Percentiles rank a stretch among this genome's conserved stretches.
Evolutionary conservation across 176 grass and related monocot genomes (phyloP).

Genomic region (Juncus inflexus): DNA sequence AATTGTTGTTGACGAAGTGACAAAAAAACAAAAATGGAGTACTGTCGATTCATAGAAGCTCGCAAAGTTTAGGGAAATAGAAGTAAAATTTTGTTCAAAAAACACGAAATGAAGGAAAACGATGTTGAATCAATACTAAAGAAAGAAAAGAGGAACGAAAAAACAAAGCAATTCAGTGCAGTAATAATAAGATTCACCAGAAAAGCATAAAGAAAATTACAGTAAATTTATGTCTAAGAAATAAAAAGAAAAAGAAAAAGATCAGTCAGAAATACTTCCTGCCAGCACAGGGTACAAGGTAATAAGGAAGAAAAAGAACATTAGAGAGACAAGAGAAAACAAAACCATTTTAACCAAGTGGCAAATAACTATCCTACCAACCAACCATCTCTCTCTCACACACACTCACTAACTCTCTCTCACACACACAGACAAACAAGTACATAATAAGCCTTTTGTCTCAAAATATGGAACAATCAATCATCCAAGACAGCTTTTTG

Average conservation of each 20-base stretch:
- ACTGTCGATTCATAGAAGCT: background rate
- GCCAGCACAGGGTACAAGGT: background rate
- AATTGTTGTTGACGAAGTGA: too few relatives aligned
- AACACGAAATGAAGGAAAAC: background rate
- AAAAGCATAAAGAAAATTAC: background rate
- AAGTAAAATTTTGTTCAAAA: too few relatives aligned
- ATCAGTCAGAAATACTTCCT: background rate
- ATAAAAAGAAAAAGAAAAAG: background rate
- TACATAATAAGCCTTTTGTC: background rate
- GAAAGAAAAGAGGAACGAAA: background rate
- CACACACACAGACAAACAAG: conserved; percentile 2
- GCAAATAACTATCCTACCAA: background rate
- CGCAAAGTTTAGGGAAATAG: too few relatives aligned
- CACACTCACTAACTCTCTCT: background rate
- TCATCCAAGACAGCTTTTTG: background rate
- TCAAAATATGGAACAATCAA: conserved; percentile 15
- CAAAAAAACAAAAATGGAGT: background rate
- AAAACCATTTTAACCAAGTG: too few relatives aligned
- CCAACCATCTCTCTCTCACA: conserved; percentile 4
- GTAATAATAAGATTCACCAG: background rate
- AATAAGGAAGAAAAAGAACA: background rate
- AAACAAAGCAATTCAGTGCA: background rate
- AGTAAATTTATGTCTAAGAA: background rate
- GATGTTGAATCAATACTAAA: background rate
- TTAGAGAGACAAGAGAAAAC: background rate